Conservation (phyloP, 345 rosid genomes). For the Eucalyptus erythrocorys region DNA sequence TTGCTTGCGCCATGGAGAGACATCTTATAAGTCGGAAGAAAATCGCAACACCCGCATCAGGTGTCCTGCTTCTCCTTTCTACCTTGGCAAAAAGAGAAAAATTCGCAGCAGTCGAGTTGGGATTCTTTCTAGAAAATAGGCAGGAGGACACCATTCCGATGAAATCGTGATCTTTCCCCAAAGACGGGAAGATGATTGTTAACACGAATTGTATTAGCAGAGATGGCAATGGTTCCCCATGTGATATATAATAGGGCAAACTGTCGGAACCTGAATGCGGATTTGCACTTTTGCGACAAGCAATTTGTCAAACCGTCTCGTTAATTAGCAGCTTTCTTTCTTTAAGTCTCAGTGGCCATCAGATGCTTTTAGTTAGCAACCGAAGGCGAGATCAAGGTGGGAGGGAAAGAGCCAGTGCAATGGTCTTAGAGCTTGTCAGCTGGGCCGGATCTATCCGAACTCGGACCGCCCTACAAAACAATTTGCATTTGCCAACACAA, state of each 20-base stretch:
- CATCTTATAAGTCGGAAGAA: background rate
- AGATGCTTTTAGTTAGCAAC: background rate
- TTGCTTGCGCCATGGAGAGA: background rate
- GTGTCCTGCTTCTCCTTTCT: background rate
- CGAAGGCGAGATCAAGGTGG: rapidly evolving
- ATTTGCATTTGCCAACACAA: background rate
- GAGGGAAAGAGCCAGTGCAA: background rate
- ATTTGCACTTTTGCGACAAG: background rate
- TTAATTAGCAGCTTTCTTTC: background rate
- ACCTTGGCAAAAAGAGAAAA: background rate
- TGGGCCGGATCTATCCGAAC: background rate
- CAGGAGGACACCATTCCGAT: background rate
- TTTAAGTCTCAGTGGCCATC: background rate
- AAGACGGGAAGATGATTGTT: background rate
- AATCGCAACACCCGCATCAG: background rate
- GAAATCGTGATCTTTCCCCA: background rate
- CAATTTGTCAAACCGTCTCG: background rate
- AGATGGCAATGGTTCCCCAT: background rate
- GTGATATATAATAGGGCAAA: background rate
- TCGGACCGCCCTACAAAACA: background rate
- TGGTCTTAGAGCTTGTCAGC: background rate
- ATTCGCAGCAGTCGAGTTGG: background rate
- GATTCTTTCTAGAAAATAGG: background rate
- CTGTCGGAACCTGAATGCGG: background rate
- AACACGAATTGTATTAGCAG: background rate